Conservation (phyloP, 345 rosid genomes). For the Eutrema yunnanense region DNA sequence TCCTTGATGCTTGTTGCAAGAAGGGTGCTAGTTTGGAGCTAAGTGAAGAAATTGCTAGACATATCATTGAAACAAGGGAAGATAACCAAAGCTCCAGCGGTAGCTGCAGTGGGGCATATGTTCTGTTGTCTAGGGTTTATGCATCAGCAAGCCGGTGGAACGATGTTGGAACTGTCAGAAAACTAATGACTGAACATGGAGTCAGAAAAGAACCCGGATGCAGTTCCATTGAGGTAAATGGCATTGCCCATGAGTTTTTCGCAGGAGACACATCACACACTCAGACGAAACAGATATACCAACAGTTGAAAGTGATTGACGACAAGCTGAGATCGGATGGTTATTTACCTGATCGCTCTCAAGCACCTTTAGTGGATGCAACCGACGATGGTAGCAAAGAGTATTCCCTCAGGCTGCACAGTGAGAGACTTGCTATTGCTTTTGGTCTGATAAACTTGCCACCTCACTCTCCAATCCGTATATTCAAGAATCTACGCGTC, state of each 20-base stretch:
- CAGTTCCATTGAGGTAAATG: constrained; percentile 69
- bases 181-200: constrained; percentile 63
- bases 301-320: constrained; percentile 47
- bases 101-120: constrained; percentile 53
- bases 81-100: constrained; percentile 37
- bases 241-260: constrained; percentile 63
- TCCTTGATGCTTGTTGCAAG: constrained; percentile 77
- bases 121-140: constrained; percentile 65
- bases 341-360: constrained; percentile 48
- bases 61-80: constrained; percentile 42
- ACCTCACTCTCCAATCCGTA: constrained; percentile 54
- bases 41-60: constrained; percentile 61
- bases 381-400: constrained; percentile 38
- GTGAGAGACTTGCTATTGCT: constrained; percentile 83
- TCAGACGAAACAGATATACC: constrained; percentile 48
- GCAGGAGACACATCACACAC: constrained; percentile 85
- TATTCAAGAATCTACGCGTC: constrained; percentile 72
- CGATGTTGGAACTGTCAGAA: constrained; percentile 63
- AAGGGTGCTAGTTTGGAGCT: constrained; percentile 48
- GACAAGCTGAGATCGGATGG: constrained; percentile 40
- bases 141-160: constrained; percentile 75
- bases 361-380: constrained; percentile 50
- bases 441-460: constrained; percentile 57
- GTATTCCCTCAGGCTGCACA: constrained; percentile 53
- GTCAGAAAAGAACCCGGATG: constrained; percentile 79